Conservation (phyloP, 208 protist genomes). For the Trichomonas vaginalis region DNA sequence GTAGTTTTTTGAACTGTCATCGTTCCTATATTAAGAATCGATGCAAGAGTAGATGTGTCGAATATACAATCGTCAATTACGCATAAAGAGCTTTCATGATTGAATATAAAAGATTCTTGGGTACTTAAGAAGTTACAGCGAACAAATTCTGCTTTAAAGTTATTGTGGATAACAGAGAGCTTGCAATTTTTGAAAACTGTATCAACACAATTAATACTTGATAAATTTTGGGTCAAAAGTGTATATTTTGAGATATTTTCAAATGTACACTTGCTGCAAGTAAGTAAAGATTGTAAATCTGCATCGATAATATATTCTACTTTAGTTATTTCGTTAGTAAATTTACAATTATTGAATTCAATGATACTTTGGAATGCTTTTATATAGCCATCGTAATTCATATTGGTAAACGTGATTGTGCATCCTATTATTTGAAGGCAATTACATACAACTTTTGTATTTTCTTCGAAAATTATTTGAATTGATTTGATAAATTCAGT, state of each 20-base stretch:
- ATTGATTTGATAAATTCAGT: no score
- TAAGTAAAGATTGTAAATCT: not conserved
- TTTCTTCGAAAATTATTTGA: not conserved
- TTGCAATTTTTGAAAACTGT: not conserved
- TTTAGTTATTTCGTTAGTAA: not conserved
- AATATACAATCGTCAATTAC: not conserved
- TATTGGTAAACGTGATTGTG: not conserved
- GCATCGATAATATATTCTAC: not conserved
- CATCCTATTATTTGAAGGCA: not conserved
- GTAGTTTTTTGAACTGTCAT: not conserved
- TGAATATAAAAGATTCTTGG: not conserved
- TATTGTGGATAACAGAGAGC: not conserved
- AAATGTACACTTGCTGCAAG: not conserved
- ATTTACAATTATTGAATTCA: not conserved
- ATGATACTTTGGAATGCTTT: not conserved
- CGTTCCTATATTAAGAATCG: not conserved
- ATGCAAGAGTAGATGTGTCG: not conserved
- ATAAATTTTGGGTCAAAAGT: not conserved
- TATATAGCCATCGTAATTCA: not conserved
- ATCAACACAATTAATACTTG: not conserved
- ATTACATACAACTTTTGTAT: not conserved
- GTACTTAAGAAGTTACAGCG: not conserved
- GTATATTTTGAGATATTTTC: not conserved
- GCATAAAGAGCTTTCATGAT: not conserved
- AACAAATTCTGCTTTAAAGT: not conserved